Evolutionary conservation across 257 asterid genomes (phyloP).

Genomic region (Ophiorrhiza pumila): DNA sequence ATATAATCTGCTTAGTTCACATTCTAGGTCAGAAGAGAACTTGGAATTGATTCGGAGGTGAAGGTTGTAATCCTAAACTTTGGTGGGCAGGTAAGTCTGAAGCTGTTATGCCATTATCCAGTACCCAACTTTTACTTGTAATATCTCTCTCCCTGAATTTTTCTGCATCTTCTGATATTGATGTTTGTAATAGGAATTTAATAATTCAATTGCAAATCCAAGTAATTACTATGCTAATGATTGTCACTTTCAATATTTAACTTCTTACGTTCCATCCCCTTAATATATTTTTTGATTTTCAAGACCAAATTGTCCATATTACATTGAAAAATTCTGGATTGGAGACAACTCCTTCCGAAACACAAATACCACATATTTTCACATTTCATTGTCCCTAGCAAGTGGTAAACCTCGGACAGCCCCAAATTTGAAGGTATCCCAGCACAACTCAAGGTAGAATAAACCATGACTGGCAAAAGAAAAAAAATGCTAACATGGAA

Average conservation of each 20-base stretch:
- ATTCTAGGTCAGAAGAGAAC: conserved; percentile 77
- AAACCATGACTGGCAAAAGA: background rate
- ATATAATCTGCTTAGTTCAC: background rate
- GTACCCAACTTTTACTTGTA: background rate
- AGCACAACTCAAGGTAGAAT: background rate
- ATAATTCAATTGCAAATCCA: background rate
- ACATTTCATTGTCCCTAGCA: background rate
- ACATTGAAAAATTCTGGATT: background rate
- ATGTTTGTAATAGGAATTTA: background rate
- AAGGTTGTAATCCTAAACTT: conserved; percentile 90
- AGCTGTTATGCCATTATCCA: background rate
- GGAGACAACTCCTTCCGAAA: background rate
- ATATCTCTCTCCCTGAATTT: background rate
- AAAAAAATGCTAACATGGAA: background rate
- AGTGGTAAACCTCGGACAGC: background rate
- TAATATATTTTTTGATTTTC: background rate
- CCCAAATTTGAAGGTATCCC: background rate
- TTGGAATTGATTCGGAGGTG: conserved; percentile 72
- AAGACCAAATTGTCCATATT: background rate
- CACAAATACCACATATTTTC: background rate
- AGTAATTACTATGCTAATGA: background rate
- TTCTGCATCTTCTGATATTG: background rate
- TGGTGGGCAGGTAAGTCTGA: conserved; percentile 85
- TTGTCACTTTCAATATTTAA: background rate
- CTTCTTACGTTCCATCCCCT: background rate